These are phyloP conservation scores for Spiraea crenata DNA, from an alignment of 331 rosid species.

Conservation along the genomic window DNA sequence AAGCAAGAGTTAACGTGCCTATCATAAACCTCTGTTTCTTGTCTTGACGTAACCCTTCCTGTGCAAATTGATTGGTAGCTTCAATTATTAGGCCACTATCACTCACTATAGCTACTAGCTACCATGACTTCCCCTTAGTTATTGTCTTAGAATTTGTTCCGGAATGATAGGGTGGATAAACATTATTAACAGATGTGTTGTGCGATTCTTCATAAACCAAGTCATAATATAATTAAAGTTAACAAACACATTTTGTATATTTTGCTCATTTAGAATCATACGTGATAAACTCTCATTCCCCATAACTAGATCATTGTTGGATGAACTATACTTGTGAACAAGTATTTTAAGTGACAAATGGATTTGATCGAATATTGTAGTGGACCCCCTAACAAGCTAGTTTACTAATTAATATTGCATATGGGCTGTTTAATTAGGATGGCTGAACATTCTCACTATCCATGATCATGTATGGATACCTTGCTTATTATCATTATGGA, in stretches of 20 bases:
- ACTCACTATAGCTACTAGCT: background rate
- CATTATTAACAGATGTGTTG: too few species aligned
- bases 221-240: too few species aligned
- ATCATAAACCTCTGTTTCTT: conserved; percentile 42
- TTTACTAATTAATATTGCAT: background rate
- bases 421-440: conserved; percentile 17
- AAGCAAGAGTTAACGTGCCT: conserved; percentile 34
- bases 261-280: too few species aligned
- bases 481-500: background rate
- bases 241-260: too few species aligned
- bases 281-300: too few species aligned
- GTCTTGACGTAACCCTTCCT: conserved; percentile 36
- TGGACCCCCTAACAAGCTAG: background rate
- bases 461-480: background rate
- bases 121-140: background rate
- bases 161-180: too few species aligned
- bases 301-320: too few species aligned
- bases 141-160: too few species aligned
- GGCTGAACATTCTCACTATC: conserved; percentile 25
- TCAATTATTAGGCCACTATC: too few species aligned
- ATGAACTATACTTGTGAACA: too few species aligned
- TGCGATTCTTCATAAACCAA: too few species aligned
- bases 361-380: background rate
- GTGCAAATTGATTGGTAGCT: conserved; percentile 12
- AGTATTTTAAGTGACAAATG: background rate